Percentiles rank a stretch among this genome's conserved stretches.
Evolutionary conservation across 441 rosid genomes (phyloP).

Genomic region (Manihot esculenta): DNA sequence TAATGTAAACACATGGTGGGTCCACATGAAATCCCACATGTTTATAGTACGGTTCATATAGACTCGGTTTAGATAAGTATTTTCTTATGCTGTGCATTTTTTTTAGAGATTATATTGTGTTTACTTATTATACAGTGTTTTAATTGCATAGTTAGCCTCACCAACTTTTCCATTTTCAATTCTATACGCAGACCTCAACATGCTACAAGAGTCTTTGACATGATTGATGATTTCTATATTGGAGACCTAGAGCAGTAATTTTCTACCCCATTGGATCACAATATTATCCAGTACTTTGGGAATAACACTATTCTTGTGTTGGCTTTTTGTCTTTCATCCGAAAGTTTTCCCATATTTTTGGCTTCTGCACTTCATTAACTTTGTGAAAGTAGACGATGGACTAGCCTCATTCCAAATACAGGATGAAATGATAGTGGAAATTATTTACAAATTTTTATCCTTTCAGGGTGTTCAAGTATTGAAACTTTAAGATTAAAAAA

Average conservation of each 20-base stretch:
- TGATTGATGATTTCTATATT: slow-evolving; percentile 85
- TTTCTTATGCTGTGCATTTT: too few relatives aligned
- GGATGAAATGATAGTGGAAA: too few relatives aligned
- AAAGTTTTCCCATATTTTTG: neutral
- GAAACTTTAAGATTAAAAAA: too few relatives aligned
- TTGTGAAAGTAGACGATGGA: neutral
- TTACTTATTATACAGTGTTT: neutral
- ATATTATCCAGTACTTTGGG: neutral
- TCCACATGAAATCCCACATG: too few relatives aligned
- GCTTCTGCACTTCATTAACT: neutral
- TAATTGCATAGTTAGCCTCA: neutral
- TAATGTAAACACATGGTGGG: too few relatives aligned
- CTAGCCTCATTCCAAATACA: too few relatives aligned
- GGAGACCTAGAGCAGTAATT: slow-evolving; percentile 56
- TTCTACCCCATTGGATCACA: neutral
- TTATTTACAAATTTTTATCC: too few relatives aligned
- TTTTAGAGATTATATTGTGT: too few relatives aligned
- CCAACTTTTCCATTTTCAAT: neutral
- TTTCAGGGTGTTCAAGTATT: too few relatives aligned
- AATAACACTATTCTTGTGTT: neutral
- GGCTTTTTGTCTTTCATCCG: neutral
- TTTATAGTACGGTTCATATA: too few relatives aligned
- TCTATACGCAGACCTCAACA: slow-evolving; percentile 70
- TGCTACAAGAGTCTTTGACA: slow-evolving; percentile 73
- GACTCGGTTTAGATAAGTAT: too few relatives aligned